Evolutionary conservation across 306 rosid genomes (phyloP), one percentile per base, ranked within the genome.

Genomic region (Malus asiatica): DNA sequence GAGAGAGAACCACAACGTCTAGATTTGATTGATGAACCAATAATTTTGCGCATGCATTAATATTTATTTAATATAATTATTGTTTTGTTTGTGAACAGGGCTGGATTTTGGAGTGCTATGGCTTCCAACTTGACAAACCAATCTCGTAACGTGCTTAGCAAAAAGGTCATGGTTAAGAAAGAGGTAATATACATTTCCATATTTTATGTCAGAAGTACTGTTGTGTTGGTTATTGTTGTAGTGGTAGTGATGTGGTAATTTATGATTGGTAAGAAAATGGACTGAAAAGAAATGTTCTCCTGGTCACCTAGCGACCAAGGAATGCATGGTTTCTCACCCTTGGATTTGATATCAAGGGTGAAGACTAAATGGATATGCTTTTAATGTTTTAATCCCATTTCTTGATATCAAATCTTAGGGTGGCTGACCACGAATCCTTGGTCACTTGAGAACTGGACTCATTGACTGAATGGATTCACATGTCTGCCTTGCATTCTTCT

Each of bases 101-200:
- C 84, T 73, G 97, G 99, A 71, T 95, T 95, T 90, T 90, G 85
- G 92, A 95, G 93, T 82, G 99, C 99, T 44, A 95, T 95, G 99
- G 99, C 97, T 72, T 95, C 99, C 82, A 96, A 96, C 86, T 75
- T 92, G 90, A 58, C 98, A 11, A 92, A 92, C 78, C 99, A 96
- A 75, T 96, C 93, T 70, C 99, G 98, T 70, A 96, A 96, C 71
- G 99, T 96, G 70, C 99, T 96, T 62, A 96, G 99, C 91, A 96
- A 96, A 83, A 92, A 90, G 73, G 85, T 96, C 85, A 92, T 96
- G 99, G 88, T 87, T 74, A 96, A 90, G 72, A 78, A 86, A 77
- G 97, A 92, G 89, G 97, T 83, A 70, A 45, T 75, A 12, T 52
- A 19, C 11, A 12, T 6, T 44, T 76, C 57, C 74, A 27, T 70